A percentile compares a stretch with the other conserved stretches of the same genome.
phyloP scores from a whole-genome alignment of 139 green algal genomes.

The Closterium sp. region DNA sequence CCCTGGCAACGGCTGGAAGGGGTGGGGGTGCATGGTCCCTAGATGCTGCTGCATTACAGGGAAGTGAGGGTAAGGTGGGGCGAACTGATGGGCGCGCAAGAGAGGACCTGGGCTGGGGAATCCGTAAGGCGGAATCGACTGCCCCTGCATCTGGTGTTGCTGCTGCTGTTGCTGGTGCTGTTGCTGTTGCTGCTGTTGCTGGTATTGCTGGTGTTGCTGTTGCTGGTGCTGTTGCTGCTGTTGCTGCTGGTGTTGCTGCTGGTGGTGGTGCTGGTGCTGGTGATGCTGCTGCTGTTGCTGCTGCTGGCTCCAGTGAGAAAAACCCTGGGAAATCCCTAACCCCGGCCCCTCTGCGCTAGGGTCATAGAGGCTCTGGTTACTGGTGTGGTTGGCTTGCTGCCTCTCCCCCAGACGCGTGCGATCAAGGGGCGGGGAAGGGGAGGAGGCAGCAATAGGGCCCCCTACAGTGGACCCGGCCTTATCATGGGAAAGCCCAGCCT shows the following conservation, averaged over 20 bases:
- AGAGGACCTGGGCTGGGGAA: neutral
- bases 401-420: neutral
- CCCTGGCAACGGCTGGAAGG: neutral
- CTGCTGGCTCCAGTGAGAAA: neutral
- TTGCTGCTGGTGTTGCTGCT: too few species aligned
- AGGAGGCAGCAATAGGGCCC: neutral
- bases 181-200: neutral
- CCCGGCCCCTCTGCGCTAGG: too few species aligned
- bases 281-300: too few species aligned
- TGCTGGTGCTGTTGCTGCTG: neutral
- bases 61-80: neutral
- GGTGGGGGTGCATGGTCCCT: neutral
- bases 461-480: neutral
- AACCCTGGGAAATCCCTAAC: neutral
- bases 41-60: neutral
- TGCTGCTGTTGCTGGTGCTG: conserved; percentile 11
- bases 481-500: neutral
- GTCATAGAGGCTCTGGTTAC: neutral
- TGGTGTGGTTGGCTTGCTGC: neutral
- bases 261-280: neutral
- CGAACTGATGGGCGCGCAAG: neutral
- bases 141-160: neutral
- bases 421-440: neutral
- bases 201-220: neutral
- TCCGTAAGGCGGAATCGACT: neutral